Conservation (phyloP, 106 monocot species). For the Ottelia alismoides region DNA sequence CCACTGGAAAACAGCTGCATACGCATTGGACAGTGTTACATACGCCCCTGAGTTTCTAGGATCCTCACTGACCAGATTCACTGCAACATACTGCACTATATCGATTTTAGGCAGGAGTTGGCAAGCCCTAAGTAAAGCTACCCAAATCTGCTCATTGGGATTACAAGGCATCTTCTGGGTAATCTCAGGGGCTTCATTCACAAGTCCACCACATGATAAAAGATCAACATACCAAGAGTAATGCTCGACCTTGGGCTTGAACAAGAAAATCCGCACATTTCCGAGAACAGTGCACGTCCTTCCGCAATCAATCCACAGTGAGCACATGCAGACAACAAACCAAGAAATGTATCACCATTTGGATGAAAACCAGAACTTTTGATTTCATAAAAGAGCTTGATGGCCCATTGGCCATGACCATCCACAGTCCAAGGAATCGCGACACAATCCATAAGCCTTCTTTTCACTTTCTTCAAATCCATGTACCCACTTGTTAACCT, state of each 20-base stretch:
- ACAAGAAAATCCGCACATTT: conserved; percentile 14
- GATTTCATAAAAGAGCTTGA: conserved; percentile 17
- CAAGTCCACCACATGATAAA: conserved; percentile 16
- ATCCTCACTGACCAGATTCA: conserved; percentile 12
- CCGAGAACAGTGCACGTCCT: conserved; percentile 16
- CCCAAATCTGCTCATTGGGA: conserved; percentile 31
- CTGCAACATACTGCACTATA: conserved; percentile 14
- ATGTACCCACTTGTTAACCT: conserved; percentile 10
- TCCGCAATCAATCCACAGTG: conserved; percentile 27
- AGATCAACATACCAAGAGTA: conserved; percentile 31
- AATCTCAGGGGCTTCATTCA: conserved; percentile 28
- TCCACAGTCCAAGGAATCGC: conserved; percentile 15
- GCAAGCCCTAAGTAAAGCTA: conserved; percentile 29
- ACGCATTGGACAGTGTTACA: conserved; percentile 35
- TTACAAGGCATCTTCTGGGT: conserved; percentile 15
- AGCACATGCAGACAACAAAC: conserved; percentile 23
- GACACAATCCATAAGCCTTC: neutral
- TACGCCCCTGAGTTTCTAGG: conserved; percentile 24
- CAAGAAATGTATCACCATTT: conserved; percentile 25
- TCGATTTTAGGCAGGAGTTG: conserved; percentile 15
- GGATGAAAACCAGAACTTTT: conserved; percentile 8
- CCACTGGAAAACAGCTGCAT: conserved; percentile 22
- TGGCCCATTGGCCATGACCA: conserved; percentile 13
- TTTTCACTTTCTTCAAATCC: neutral
- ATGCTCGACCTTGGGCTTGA: conserved; percentile 23